A percentile compares a stretch with the other conserved stretches of the same genome.
phyloP scores from a whole-genome alignment of 495 filamentous ascomycete genomes.

The Aspergillus mulundensis region DNA sequence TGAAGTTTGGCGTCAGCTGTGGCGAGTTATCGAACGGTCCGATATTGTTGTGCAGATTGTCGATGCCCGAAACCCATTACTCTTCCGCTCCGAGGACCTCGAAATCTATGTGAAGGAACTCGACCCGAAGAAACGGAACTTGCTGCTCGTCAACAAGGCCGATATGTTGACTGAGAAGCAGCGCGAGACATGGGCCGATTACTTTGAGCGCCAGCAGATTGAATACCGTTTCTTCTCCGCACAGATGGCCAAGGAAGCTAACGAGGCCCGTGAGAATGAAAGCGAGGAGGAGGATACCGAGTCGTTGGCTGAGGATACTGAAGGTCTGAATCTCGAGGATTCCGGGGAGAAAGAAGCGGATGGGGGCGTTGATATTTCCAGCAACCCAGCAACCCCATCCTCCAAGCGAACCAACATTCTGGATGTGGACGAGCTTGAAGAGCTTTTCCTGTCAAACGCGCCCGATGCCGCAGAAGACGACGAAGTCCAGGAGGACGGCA shows the following conservation, averaged over 20 bases:
- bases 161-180: slow-evolving; percentile 97
- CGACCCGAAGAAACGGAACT: slow-evolving; percentile 78
- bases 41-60: slow-evolving; percentile 98
- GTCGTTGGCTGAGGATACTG: slow-evolving; percentile 33
- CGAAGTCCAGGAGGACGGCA: slow-evolving; percentile 34
- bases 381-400: slow-evolving; percentile 2
- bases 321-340: slow-evolving; percentile 33
- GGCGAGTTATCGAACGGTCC: slow-evolving; percentile 96
- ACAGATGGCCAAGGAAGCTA: slow-evolving; percentile 79
- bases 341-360: slow-evolving; percentile 21
- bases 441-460: slow-evolving; percentile 74
- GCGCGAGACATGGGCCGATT: slow-evolving; percentile 78
- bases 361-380: slow-evolving; percentile 22
- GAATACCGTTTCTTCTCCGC: slow-evolving; percentile 96
- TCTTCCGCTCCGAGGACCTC: slow-evolving; percentile 92
- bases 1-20: slow-evolving; percentile 97
- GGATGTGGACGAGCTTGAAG: slow-evolving; percentile 87
- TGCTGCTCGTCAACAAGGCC: slow-evolving; percentile 96
- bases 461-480: slow-evolving; percentile 44
- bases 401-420: slow-evolving; percentile 70
- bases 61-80: slow-evolving; percentile 88
- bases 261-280: slow-evolving; percentile 58
- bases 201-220: slow-evolving; percentile 77
- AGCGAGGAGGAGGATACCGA: slow-evolving; percentile 42
- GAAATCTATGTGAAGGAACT: slow-evolving; percentile 94